Percentiles rank a stretch among this genome's conserved stretches.
Conservation (phyloP, 352 stramenopile species). For the Phytophthora lateralis region DNA sequence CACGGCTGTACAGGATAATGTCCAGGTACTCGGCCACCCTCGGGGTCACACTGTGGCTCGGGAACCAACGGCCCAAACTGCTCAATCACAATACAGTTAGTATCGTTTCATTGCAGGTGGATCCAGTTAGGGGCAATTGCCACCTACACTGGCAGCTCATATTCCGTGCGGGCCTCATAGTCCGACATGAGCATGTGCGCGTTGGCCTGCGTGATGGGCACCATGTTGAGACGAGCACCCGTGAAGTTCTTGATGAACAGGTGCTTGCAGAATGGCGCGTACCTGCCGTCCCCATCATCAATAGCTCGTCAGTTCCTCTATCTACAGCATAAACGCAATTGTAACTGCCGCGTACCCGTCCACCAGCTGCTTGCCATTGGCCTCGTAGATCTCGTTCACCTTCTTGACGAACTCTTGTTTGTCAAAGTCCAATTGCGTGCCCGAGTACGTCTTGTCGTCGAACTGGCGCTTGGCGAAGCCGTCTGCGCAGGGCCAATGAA, state of each 20-base stretch:
- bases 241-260: constrained; percentile 97
- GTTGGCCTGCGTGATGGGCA: constrained; percentile 95
- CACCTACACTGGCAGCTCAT: constrained; percentile 93
- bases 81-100: constrained; percentile 6
- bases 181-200: constrained; percentile 90
- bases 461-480: constrained; percentile 87
- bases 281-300: constrained; percentile 51
- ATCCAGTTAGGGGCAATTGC: neutral
- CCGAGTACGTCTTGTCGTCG: constrained; percentile 77
- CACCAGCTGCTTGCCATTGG: constrained; percentile 63
- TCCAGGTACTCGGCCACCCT: constrained; percentile 95
- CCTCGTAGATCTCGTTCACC: constrained; percentile 84
- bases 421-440: constrained; percentile 74
- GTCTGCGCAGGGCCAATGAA: constrained; percentile 38
- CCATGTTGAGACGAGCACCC: constrained; percentile 84
- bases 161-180: constrained; percentile 93
- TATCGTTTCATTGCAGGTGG: neutral
- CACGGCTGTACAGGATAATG: constrained; percentile 98
- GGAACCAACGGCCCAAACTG: constrained; percentile 91
- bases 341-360: constrained; percentile 52
- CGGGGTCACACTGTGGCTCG: constrained; percentile 87
- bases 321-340: neutral
- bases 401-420: constrained; percentile 78
- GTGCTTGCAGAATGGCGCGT: constrained; percentile 99
- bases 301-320: constrained; percentile 1